phyloP scores from a whole-genome alignment of 305 asterid genomes.

The Ajuga reptans region DNA sequence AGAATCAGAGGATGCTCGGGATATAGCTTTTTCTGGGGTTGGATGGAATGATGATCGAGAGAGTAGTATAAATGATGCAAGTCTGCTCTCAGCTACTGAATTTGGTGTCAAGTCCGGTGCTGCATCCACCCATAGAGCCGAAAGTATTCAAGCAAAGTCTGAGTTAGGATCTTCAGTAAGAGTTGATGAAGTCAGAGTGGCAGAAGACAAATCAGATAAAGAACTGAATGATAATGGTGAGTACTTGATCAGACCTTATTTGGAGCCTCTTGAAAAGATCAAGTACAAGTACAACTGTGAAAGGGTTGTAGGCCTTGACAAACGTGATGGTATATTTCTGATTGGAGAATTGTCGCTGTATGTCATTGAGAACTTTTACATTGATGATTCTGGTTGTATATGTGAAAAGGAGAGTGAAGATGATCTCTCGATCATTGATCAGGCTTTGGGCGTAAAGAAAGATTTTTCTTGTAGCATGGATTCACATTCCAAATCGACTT shows the following conservation, averaged over 20 bases:
- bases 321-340: constrained; percentile 92
- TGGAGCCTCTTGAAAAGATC: constrained; percentile 80
- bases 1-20: constrained; percentile 68
- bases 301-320: constrained; percentile 98
- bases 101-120: constrained; percentile 73
- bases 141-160: constrained; percentile 64
- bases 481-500: constrained; percentile 72
- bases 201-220: constrained; percentile 79
- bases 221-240: constrained; percentile 91
- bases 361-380: constrained; percentile 88
- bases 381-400: constrained; percentile 92
- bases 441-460: constrained; percentile 94
- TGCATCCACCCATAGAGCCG: constrained; percentile 62
- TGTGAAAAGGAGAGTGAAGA: constrained; percentile 92
- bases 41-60: constrained; percentile 89
- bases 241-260: constrained; percentile 89
- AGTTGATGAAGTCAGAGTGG: constrained; percentile 54
- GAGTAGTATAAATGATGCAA: constrained; percentile 83
- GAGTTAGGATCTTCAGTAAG: constrained; percentile 63
- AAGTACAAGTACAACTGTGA: constrained; percentile 91
- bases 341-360: constrained; percentile 86
- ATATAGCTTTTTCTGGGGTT: constrained; percentile 62
- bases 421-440: constrained; percentile 91
- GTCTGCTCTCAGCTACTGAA: constrained; percentile 87
- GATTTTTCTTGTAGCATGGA: constrained; percentile 76